A percentile compares a stretch with the other conserved stretches of the same genome.
Evolutionary conservation across 805 yeast species (phyloP).

Genomic region (Metschnikowia hibisci): DNA sequence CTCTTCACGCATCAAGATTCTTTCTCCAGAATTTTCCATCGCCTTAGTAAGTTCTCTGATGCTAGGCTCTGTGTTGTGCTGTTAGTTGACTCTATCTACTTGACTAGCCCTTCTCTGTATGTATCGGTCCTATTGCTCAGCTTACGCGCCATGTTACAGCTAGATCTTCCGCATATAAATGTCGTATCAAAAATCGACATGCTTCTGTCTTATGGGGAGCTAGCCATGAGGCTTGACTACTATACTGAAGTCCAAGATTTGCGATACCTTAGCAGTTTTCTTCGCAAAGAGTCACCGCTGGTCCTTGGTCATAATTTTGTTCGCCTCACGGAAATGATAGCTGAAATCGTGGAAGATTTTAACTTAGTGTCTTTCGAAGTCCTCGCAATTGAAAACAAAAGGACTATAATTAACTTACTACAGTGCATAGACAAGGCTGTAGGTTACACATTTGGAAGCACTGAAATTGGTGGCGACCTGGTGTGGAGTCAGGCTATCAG

Average conservation of each 20-base stretch:
- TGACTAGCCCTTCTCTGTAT: conserved; percentile 86
- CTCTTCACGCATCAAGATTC: conserved; percentile 87
- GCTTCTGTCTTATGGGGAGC: conserved; percentile 67
- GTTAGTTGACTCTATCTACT: conserved; percentile 74
- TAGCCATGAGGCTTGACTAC: conserved; percentile 79
- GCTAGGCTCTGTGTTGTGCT: conserved; percentile 82
- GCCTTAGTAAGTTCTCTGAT: conserved; percentile 51
- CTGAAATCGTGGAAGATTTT: conserved; percentile 82
- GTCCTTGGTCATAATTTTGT: conserved; percentile 58
- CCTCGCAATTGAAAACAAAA: conserved; percentile 84
- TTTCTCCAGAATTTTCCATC: conserved; percentile 61
- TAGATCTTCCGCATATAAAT: conserved; percentile 89
- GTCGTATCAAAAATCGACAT: conserved; percentile 90
- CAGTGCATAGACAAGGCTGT: conserved; percentile 82
- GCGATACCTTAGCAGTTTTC: conserved; percentile 57
- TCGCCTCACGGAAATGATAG: conserved; percentile 68
- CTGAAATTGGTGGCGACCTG: conserved; percentile 95
- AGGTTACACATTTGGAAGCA: conserved; percentile 89
- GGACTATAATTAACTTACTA: conserved; percentile 81
- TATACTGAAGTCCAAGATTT: conserved; percentile 93
- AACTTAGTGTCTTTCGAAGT: conserved; percentile 87
- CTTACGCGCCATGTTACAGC: conserved; percentile 85
- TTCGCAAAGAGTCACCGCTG: conserved; percentile 70
- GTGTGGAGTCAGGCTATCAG: conserved; percentile 96
- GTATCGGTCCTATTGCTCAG: conserved; percentile 76